phyloP scores from a whole-genome alignment of 2,329 filamentous ascomycete species.

The Cladosporium sp. region DNA sequence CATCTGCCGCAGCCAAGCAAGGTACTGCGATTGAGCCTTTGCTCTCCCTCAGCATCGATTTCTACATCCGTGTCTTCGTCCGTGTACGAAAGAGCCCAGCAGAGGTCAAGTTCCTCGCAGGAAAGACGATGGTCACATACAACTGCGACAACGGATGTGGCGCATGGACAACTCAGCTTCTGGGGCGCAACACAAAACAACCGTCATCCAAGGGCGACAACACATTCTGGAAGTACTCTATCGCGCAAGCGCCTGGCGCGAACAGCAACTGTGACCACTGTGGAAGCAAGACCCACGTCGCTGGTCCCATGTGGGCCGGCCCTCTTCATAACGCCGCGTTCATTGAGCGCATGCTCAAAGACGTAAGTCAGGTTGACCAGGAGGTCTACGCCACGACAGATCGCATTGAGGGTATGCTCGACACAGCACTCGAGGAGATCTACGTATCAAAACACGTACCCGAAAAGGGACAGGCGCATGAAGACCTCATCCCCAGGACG shows the following conservation, averaged over 20 bases:
- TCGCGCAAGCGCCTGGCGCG: slow-evolving; percentile 69
- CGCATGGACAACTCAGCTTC: slow-evolving; percentile 81
- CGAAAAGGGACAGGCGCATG: slow-evolving; percentile 9
- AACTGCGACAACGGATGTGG: slow-evolving; percentile 89
- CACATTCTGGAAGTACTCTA: slow-evolving; percentile 74
- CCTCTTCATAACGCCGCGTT: slow-evolving; percentile 83
- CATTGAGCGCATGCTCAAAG: slow-evolving; percentile 73
- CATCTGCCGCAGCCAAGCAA: slow-evolving; percentile 78
- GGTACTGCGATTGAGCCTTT: slow-evolving; percentile 87
- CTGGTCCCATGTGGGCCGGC: slow-evolving; percentile 93
- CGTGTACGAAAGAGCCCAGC: slow-evolving; percentile 76
- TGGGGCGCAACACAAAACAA: slow-evolving; percentile 68
- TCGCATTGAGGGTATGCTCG: slow-evolving; percentile 88
- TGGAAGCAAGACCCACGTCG: slow-evolving; percentile 80
- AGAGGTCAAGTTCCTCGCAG: slow-evolving; percentile 85
- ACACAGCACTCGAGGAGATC: slow-evolving; percentile 78
- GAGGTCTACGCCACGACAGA: slow-evolving; percentile 76
- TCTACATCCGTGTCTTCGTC: slow-evolving; percentile 89
- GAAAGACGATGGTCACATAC: slow-evolving; percentile 91
- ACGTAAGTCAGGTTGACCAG: slow-evolving; percentile 67
- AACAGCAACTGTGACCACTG: slow-evolving; percentile 77
- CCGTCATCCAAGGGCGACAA: slow-evolving; percentile 74
- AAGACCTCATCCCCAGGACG: slow-evolving; percentile 44
- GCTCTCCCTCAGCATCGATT: slow-evolving; percentile 92
- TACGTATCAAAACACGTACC: slow-evolving; percentile 31